Conservation (phyloP, 208 protist genomes). For the Blastocrithidia nonstop region DNA sequence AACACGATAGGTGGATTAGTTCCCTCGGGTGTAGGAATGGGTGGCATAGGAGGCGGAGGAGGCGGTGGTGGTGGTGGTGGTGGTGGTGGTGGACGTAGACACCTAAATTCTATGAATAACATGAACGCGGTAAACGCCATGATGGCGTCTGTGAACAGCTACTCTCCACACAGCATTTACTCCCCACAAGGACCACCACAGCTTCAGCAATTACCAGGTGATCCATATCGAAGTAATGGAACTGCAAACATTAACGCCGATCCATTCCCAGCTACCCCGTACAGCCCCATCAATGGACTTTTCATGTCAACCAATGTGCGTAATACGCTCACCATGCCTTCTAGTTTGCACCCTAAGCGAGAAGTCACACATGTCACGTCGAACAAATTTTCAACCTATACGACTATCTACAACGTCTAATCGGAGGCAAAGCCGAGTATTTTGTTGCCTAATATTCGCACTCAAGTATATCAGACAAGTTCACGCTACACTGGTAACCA, state of each 20-base stretch:
- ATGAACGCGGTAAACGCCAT: constrained; percentile 12
- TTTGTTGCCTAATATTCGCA: constrained; percentile 44
- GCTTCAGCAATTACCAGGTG: constrained; percentile 7
- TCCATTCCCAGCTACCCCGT: constrained; percentile 67
- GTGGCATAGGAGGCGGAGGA: too few species aligned
- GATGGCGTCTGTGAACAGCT: background rate
- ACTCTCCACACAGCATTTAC: background rate
- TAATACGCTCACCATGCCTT: constrained; percentile 19
- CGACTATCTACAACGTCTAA: constrained; percentile 82
- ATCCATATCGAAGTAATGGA: constrained; percentile 42
- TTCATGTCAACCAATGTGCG: constrained; percentile 59
- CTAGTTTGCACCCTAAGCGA: constrained; percentile 9
- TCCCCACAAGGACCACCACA: background rate
- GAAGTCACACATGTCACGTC: constrained; percentile 58
- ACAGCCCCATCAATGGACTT: constrained; percentile 49
- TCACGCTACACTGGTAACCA: constrained; percentile 56
- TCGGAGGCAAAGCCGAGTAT: constrained; percentile 29
- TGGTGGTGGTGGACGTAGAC: constrained; percentile 1
- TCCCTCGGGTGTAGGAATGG: too few species aligned
- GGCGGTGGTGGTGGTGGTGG: too few species aligned
- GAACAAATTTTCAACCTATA: constrained; percentile 72
- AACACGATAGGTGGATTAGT: too few species aligned
- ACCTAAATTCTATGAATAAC: constrained; percentile 44
- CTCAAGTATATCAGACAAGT: constrained; percentile 66
- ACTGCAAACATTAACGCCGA: constrained; percentile 29